phyloP scores from a whole-genome alignment of 2,329 filamentous ascomycete species.

The Dothidotthia symphoricarpi region DNA sequence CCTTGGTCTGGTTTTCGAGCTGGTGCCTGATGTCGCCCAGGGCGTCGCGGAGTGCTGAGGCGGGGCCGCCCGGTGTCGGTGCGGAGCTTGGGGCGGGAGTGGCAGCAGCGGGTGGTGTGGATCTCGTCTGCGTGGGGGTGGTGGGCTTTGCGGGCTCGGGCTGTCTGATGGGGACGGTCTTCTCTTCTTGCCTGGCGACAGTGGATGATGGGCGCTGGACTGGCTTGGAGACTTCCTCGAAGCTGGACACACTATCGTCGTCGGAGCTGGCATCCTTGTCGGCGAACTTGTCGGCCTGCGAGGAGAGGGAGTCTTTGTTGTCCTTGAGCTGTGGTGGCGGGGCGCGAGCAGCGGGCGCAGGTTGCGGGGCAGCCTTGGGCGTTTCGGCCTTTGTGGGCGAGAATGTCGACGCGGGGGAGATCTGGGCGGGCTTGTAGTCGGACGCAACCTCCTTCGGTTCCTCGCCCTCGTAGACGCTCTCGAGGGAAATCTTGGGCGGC shows the following conservation, averaged over 20 bases:
- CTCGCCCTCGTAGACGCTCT: slow-evolving; percentile 83
- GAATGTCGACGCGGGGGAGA: slow-evolving; percentile 26
- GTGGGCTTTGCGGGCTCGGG: slow-evolving; percentile 45
- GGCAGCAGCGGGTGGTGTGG: slow-evolving; percentile 38
- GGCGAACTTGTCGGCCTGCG: slow-evolving; percentile 81
- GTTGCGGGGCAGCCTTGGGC: slow-evolving; percentile 44
- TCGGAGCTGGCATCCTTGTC: slow-evolving; percentile 66
- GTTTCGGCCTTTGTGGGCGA: slow-evolving; percentile 56
- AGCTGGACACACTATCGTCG: slow-evolving; percentile 71
- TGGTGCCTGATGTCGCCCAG: slow-evolving; percentile 75
- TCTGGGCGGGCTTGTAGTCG: slow-evolving; percentile 61
- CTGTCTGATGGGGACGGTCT: slow-evolving; percentile 33
- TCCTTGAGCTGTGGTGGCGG: slow-evolving; percentile 72
- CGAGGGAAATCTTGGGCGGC: slow-evolving; percentile 89
- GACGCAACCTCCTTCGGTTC: slow-evolving; percentile 73
- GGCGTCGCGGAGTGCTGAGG: slow-evolving; percentile 60
- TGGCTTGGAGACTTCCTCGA: slow-evolving; percentile 81
- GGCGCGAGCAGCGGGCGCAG: slow-evolving; percentile 52
- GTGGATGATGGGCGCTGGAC: slow-evolving; percentile 56
- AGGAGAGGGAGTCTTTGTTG: slow-evolving; percentile 82
- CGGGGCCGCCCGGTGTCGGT: slow-evolving; percentile 44
- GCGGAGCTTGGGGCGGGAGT: slow-evolving; percentile 42
- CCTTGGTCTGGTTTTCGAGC: slow-evolving; percentile 72
- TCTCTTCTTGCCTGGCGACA: slow-evolving; percentile 40
- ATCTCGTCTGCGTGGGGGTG: slow-evolving; percentile 35